Base-by-base conservation (phyloP, 306 rosid species). In the Cicer judaicum region DNA sequence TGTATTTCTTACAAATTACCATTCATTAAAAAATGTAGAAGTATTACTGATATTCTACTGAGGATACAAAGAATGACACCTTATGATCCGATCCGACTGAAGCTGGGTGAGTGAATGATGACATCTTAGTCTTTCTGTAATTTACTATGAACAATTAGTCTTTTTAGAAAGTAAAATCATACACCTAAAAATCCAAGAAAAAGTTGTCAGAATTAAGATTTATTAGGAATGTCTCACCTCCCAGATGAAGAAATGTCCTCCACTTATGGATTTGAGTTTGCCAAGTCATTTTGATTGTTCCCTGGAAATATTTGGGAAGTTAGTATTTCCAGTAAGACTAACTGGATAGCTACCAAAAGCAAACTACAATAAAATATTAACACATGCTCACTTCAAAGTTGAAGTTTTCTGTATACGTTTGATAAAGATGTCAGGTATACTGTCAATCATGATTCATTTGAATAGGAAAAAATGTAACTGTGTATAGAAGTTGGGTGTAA, bases 191-290 rank as follows among this genome's bases (percentile, higher is more conserved):
- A 74, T 14, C 55, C 55, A 63, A 59, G n/a, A 70, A 83, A 76
- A 54, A 54, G 14, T 29, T 34, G 48, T 10, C 71, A 74, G 13
- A 46, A 46, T 15, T 49, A 42, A 48, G 78, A 70, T 40, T 73
- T n/a, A 12, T 52, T 18, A 18, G 7, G 36, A 19, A 52, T 59
- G 66, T 73, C 86, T 77, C 85, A 84, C 87, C 84, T 72, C 75
- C 68, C 42, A 64, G 49, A 29, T 52, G 80, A 55, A 76, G 61
- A 59, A 71, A 76, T 80, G 76, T 21, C 54, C 55, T 39, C 53
- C 64, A 49, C 24, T 91, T 83, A 89, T 64, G 79, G 84, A 84
- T 82, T 85, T 80, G 79, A 49, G 81, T 82, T 87, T 79, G 78
- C 38, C 64, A 64, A 53, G 24, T 85, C 90, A 54, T 62, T 73